Conservation (phyloP, 352 stramenopile species). For the Phytophthora ramorum region DNA sequence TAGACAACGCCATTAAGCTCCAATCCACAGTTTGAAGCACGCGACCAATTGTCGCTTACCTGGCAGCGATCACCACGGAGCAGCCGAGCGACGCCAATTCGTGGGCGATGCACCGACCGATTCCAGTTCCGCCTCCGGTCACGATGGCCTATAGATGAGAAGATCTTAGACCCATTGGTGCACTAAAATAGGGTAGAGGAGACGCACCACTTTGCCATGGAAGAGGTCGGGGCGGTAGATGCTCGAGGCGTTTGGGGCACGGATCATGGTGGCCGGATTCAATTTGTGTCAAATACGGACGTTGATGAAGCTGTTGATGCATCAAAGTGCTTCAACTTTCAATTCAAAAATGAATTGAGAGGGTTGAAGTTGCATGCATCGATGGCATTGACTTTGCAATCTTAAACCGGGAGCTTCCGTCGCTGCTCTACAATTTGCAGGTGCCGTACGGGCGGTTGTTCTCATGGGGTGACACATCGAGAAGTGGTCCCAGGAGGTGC, state of each 20-base stretch:
- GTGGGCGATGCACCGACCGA: constrained; percentile 84
- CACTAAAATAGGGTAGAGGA: background rate
- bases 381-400: too few species aligned
- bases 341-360: constrained; percentile 16
- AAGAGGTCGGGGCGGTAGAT: constrained; percentile 77
- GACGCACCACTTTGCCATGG: constrained; percentile 78
- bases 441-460: constrained; percentile 88
- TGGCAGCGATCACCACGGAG: constrained; percentile 82
- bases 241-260: constrained; percentile 53
- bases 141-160: constrained; percentile 68
- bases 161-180: background rate
- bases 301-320: constrained; percentile 29
- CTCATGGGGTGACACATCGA: constrained; percentile 81
- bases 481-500: constrained; percentile 61
- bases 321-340: constrained; percentile 26
- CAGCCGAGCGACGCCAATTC: constrained; percentile 82
- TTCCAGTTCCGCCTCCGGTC: constrained; percentile 87
- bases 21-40: background rate
- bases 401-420: too few species aligned
- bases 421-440: constrained; percentile 54
- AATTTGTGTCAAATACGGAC: constrained; percentile 11
- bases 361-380: constrained; percentile 26
- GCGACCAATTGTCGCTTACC: constrained; percentile 31
- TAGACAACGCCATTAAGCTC: background rate
- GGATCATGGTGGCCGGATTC: constrained; percentile 47